Percentiles rank a stretch among this genome's conserved stretches.
These are phyloP conservation scores for Durio zibethinus DNA, from an alignment of 345 rosid genomes.

Conservation along the genomic window DNA sequence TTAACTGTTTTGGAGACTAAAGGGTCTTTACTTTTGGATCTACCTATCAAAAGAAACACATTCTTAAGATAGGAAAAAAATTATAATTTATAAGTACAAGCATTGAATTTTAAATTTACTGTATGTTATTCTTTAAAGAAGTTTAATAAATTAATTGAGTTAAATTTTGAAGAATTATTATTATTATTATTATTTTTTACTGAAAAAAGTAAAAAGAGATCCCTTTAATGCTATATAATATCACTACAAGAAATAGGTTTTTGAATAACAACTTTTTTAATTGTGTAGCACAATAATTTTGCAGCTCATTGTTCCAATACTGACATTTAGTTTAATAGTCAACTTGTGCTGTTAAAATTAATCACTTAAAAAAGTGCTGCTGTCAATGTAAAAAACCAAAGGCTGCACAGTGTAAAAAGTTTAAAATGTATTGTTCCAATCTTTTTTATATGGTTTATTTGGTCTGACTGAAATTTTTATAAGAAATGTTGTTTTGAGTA, in stretches of 20 bases:
- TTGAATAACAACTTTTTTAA: conserved; percentile 3
- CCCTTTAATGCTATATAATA: not conserved
- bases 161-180: too few relatives aligned
- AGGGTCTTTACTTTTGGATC: not conserved
- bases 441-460: too few relatives aligned
- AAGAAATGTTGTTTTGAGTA: too few relatives aligned
- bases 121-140: too few relatives aligned
- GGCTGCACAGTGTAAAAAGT: not conserved
- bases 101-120: too few relatives aligned
- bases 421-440: too few relatives aligned
- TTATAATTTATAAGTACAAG: too few relatives aligned
- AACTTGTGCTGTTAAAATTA: not conserved
- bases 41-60: not conserved
- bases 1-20: conserved; percentile 7
- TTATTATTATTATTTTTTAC: not conserved
- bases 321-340: not conserved
- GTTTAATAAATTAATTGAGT: too few relatives aligned
- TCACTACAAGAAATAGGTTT: conserved; percentile 6
- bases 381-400: too few relatives aligned
- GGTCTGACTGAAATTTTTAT: too few relatives aligned
- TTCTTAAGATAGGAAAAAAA: too few relatives aligned
- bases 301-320: not conserved
- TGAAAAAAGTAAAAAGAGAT: not conserved
- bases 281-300: not conserved
- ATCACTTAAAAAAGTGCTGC: not conserved